These are phyloP conservation scores for Cryptococcus sp. DNA, from an alignment of 1,284 basidiomycete species.

Conservation along the genomic window DNA sequence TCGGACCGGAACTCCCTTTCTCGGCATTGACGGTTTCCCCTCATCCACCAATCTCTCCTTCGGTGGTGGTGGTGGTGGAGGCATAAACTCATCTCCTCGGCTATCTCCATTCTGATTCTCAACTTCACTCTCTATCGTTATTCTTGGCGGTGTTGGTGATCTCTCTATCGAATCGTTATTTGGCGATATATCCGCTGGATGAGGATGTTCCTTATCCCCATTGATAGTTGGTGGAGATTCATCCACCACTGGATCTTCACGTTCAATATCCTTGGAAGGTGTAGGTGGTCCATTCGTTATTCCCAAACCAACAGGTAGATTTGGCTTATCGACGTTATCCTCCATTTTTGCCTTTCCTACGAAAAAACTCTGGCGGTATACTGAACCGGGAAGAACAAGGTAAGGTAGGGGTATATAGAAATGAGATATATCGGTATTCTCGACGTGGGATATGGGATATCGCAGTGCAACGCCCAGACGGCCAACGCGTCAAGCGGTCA, in stretches of 20 bases:
- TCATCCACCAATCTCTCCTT: too few species aligned
- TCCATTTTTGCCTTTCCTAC: too few species aligned
- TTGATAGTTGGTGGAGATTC: neutral
- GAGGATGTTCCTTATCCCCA: neutral
- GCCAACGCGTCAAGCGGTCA: too few species aligned
- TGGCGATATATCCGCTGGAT: neutral
- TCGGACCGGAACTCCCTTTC: neutral
- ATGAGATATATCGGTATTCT: too few species aligned
- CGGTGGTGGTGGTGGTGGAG: slow-evolving; percentile 6
- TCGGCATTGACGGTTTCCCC: neutral
- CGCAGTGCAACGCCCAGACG: too few species aligned
- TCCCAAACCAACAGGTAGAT: neutral
- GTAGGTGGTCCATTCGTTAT: slow-evolving; percentile 6
- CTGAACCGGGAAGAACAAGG: neutral
- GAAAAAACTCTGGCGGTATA: neutral
- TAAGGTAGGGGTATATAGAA: neutral
- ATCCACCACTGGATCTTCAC: neutral
- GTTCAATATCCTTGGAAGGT: slow-evolving; percentile 1
- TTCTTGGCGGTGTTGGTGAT: neutral
- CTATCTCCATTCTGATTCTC: neutral
- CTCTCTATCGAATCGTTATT: neutral
- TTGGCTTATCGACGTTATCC: neutral
- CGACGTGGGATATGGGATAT: too few species aligned
- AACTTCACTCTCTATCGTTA: neutral
- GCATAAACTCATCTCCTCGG: neutral